Conservation (phyloP, 1,284 basidiomycete species). For the Naganishia sp. region DNA sequence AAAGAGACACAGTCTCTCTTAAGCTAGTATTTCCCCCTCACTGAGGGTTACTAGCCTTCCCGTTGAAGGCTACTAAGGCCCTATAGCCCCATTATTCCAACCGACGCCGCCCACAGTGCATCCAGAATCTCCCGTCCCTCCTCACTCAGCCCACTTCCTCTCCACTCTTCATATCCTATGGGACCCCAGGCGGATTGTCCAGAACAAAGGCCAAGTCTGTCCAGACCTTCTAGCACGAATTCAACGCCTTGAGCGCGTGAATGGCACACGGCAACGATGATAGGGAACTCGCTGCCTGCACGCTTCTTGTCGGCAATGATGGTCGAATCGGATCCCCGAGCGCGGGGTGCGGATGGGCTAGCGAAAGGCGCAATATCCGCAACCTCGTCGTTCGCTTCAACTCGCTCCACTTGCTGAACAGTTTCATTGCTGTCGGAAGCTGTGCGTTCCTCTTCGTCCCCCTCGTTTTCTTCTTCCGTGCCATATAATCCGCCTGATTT, state of each 20-base stretch:
- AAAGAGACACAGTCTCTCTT: conserved; percentile 16
- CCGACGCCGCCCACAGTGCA: conserved; percentile 51
- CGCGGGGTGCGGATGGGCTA: not conserved
- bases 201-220: conserved; percentile 51
- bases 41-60: not conserved
- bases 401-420: conserved; percentile 8
- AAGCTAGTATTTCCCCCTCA: not conserved
- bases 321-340: conserved; percentile 18
- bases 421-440: conserved; percentile 7
- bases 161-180: conserved; percentile 54
- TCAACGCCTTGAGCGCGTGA: conserved; percentile 51
- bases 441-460: conserved; percentile 1
- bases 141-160: conserved; percentile 50
- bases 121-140: conserved; percentile 49
- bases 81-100: conserved; percentile 49
- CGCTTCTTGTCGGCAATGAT: conserved; percentile 32
- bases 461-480: not conserved
- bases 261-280: conserved; percentile 54
- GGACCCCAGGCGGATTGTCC: conserved; percentile 52
- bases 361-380: conserved; percentile 15
- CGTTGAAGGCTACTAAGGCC: not conserved
- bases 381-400: conserved; percentile 8
- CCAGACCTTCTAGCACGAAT: conserved; percentile 53
- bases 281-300: conserved; percentile 49
- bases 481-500: conserved; percentile 33